phyloP scores from a whole-genome alignment of 768 basidiomycete genomes.

The Xerocomellus intermedius region DNA sequence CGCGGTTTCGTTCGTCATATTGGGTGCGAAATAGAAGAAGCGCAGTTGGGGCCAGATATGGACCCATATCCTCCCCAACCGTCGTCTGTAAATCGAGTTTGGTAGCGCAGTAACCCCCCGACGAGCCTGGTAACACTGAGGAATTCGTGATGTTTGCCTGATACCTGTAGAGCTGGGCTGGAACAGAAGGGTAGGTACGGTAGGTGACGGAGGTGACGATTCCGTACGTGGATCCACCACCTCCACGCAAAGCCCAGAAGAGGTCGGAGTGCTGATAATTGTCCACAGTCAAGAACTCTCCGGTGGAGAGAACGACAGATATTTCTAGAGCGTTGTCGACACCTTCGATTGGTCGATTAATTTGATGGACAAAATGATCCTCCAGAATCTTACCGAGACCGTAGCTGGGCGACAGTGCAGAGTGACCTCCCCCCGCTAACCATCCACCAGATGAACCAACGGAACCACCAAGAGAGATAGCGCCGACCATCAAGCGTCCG shows the following conservation, averaged over 20 bases:
- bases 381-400: conserved; percentile 39
- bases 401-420: conserved; percentile 37
- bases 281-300: conserved; percentile 40
- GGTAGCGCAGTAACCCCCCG: conserved; percentile 30
- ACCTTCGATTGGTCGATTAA: conserved; percentile 27
- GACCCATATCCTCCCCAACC: conserved; percentile 44
- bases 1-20: conserved; percentile 35
- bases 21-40: conserved; percentile 33
- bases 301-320: conserved; percentile 43
- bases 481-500: conserved; percentile 45
- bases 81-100: conserved; percentile 35
- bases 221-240: conserved; percentile 50
- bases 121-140: conserved; percentile 31
- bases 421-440: conserved; percentile 51
- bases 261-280: conserved; percentile 42
- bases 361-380: background rate
- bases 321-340: conserved; percentile 51
- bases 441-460: conserved; percentile 53
- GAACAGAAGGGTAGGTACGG: conserved; percentile 39
- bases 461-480: conserved; percentile 36
- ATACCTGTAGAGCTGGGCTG: conserved; percentile 33
- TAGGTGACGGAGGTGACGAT: conserved; percentile 50
- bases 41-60: background rate
- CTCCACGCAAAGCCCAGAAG: conserved; percentile 56
- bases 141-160: conserved; percentile 33